phyloP scores from a whole-genome alignment of 805 yeast genomes.

The Scheffersomyces lignosus region DNA sequence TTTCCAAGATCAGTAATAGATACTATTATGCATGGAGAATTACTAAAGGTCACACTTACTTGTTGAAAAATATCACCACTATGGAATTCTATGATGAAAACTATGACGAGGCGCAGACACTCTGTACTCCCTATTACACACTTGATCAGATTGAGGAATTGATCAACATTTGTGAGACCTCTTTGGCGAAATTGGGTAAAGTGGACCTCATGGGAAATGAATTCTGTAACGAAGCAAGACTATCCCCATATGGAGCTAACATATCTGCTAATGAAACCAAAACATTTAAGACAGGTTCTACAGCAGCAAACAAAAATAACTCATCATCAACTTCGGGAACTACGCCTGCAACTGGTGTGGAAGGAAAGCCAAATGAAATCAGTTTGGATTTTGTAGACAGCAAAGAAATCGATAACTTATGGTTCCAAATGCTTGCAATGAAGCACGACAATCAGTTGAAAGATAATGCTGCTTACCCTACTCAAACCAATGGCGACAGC shows the following conservation, averaged over 20 bases:
- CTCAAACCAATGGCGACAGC: neutral
- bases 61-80: slow-evolving; percentile 27
- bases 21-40: slow-evolving; percentile 43
- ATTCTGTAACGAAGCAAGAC: slow-evolving; percentile 8
- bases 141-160: slow-evolving; percentile 26
- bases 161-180: slow-evolving; percentile 22
- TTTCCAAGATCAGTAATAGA: slow-evolving; percentile 36
- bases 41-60: slow-evolving; percentile 33
- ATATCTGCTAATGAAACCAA: neutral
- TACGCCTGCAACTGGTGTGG: neutral
- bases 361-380: neutral
- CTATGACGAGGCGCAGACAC: slow-evolving; percentile 9
- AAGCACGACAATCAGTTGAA: slow-evolving; percentile 22
- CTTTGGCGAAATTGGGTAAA: slow-evolving; percentile 22
- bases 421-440: slow-evolving; percentile 35
- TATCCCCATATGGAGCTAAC: slow-evolving; percentile 10
- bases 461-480: neutral
- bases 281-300: slow-evolving; percentile 11
- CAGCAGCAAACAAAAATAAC: slow-evolving; percentile 1
- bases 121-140: slow-evolving; percentile 15
- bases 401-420: slow-evolving; percentile 33
- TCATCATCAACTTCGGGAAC: neutral
- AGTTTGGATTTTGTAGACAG: slow-evolving; percentile 20
- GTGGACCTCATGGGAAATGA: slow-evolving; percentile 4
- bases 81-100: slow-evolving; percentile 28